Evolutionary conservation across 2,329 filamentous ascomycete genomes (phyloP), one percentile per base, ranked within the genome.

Genomic region (Colletotrichum sp.): DNA sequence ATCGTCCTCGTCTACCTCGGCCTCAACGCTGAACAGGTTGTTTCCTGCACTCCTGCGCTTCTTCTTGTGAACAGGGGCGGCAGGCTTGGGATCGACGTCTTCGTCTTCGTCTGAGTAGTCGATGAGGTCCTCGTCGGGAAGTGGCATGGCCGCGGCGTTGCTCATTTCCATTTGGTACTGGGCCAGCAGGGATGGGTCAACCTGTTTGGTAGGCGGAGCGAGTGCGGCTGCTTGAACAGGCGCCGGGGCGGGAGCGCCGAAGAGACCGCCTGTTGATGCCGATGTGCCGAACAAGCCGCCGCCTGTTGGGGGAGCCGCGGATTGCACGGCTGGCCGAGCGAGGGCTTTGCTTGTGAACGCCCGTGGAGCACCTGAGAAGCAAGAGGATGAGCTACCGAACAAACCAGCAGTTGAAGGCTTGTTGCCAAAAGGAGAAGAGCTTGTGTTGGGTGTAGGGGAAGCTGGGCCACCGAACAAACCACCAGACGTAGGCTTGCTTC

Each of bases 231-330:
- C 58, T 36, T 62, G n/a, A 4, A 52, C 43, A 13, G 43, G 26
- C 1, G 38, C 38, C 4, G 30, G 14, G 4, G 58, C 30, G 10
- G 58, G 21, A 52, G 43, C 43, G 43, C n/a, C 43, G n/a, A 52
- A 52, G 43, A 52, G 43, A 3, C n/a, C 38, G 38, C 38, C 38
- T 5, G 38, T n/a, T 2, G 38, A 48, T n/a, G 38, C 5, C 0
- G 38, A 3, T 7, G n/a, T 24, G n/a, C 43, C 43, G 43, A 52
- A 21, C 2, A 52, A 21, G 4, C 43, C n/a, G 6, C 43, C n/a
- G 43, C 43, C n/a, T 1, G 43, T 7, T 0, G n/a, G n/a, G 2
- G 43, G 5, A 13, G 10, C n/a, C 16, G n/a, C n/a, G 2, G 38
- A 10, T n/a, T 43, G 38, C 43, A 13, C n/a, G 3, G n/a, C 43